Base-by-base conservation (phyloP, 306 rosid species). In the Quercus alba region DNA sequence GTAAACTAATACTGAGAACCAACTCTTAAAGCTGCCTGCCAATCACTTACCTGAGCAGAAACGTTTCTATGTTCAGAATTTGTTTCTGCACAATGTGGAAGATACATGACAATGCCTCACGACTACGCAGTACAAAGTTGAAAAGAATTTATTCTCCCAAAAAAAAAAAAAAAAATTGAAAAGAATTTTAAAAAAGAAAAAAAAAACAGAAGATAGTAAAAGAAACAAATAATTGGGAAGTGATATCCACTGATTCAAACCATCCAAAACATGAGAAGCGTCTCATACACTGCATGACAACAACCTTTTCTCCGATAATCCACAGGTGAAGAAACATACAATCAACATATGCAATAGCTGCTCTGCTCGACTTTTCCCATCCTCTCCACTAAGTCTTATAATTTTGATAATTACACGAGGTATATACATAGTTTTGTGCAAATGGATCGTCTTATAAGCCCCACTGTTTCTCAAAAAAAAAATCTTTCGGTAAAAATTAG, bases 281-380 rank as follows among this genome's bases (percentile, higher is more conserved):
- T 87, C 91, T 90, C 94, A 85, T 90, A 82, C 78, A 91, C 99
- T 10, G 97, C 99, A 87, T 84, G 89, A 80, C 97, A 94, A 56
- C 97, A 97, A 82, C 99, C 85, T 88, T 84, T 84, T 93, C 99
- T 90, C 78, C 87, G 97, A 89, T 88, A 89, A 78, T 94, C 99
- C 80, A 88, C 77, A 44, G 99, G 86, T 11, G 99, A 94, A 75
- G 92, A 88, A 82, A 94, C 91, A 75, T 85, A 94, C 95, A 77
- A 94, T 88, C 91, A 94, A 75, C 81, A 93, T 86, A 86, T 91
- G 95, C 87, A 89, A 73, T 23, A 94, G 86, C 80, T 88, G 95
- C 86, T 94, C 99, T 54, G 99, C 94, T 73, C 97, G 94, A 86
- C 97, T 94, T 89, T 97, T 90, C 78, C 97, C 99, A 85, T 94